Percentiles rank a stretch among this genome's conserved stretches.
Evolutionary conservation across 345 rosid species (phyloP).

Genomic region (Rhodamnia argentea): DNA sequence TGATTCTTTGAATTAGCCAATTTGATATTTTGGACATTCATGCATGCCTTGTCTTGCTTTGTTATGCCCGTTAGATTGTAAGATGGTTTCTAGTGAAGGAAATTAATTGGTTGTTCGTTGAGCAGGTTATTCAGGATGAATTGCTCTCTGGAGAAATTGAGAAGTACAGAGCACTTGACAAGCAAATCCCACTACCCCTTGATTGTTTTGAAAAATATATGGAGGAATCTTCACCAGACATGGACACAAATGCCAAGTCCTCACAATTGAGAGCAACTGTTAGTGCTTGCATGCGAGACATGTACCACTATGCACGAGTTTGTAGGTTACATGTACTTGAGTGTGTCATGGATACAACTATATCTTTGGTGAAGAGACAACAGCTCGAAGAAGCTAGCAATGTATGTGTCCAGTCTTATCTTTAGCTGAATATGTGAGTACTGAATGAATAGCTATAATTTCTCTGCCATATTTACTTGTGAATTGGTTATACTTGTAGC

Average conservation of each 20-base stretch:
- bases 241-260: constrained; percentile 22
- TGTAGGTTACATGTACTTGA: constrained; percentile 78
- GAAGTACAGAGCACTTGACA: constrained; percentile 33
- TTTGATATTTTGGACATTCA: not conserved
- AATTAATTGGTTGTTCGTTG: not conserved
- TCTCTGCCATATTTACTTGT: not conserved
- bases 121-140: constrained; percentile 74
- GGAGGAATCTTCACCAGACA: constrained; percentile 25
- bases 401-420: constrained; percentile 38
- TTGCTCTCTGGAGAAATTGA: constrained; percentile 53
- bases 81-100: not conserved
- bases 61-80: not conserved
- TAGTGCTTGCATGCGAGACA: constrained; percentile 61
- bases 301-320: constrained; percentile 88
- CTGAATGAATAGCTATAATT: not conserved
- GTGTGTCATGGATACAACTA: constrained; percentile 61
- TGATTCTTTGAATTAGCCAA: not conserved
- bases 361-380: constrained; percentile 63
- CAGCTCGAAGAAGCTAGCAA: constrained; percentile 75
- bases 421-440: constrained; percentile 13
- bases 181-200: constrained; percentile 56
- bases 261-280: constrained; percentile 30
- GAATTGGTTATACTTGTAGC: not conserved
- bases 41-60: not conserved
- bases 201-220: constrained; percentile 46